phyloP scores from a whole-genome alignment of 305 asterid species.

The Plantago rigida region DNA sequence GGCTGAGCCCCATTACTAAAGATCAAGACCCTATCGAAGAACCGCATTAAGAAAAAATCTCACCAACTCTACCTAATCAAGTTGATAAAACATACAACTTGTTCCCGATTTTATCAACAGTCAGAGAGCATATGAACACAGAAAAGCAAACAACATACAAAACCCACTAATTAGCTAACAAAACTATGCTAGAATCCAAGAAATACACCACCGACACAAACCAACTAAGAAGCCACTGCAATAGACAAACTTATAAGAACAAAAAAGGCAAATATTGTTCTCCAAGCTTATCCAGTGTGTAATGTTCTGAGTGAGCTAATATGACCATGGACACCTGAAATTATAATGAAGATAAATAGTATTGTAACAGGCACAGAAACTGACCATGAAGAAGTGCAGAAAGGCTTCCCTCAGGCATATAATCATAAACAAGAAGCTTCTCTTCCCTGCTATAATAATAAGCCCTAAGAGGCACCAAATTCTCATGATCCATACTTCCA shows the following conservation, averaged over 20 bases:
- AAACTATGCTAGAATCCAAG: slow-evolving; percentile 4
- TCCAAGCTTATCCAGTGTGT: not conserved
- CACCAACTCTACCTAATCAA: slow-evolving; percentile 31
- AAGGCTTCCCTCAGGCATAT: slow-evolving; percentile 61
- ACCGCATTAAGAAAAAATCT: slow-evolving; percentile 18
- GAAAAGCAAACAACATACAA: not conserved
- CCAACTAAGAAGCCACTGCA: not conserved
- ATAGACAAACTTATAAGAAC: not conserved
- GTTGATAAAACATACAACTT: slow-evolving; percentile 15
- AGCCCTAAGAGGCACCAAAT: slow-evolving; percentile 55
- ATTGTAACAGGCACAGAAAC: not conserved
- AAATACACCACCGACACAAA: slow-evolving; percentile 13
- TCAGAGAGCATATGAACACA: not conserved
- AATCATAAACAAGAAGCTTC: slow-evolving; percentile 57
- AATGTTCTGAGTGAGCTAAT: slow-evolving; percentile 1
- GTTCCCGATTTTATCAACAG: slow-evolving; percentile 9
- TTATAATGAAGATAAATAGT: not conserved
- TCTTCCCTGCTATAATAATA: slow-evolving; percentile 51
- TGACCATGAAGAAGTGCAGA: slow-evolving; percentile 61
- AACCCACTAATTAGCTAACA: not conserved
- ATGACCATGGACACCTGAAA: not conserved
- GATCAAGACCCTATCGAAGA: slow-evolving; percentile 1
- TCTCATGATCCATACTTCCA: slow-evolving; percentile 53
- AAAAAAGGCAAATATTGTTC: not conserved
- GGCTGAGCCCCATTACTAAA: slow-evolving; percentile 10